Base-by-base conservation (phyloP, 371 early-diverging fungal species). In the Mucor velutinosus region DNA sequence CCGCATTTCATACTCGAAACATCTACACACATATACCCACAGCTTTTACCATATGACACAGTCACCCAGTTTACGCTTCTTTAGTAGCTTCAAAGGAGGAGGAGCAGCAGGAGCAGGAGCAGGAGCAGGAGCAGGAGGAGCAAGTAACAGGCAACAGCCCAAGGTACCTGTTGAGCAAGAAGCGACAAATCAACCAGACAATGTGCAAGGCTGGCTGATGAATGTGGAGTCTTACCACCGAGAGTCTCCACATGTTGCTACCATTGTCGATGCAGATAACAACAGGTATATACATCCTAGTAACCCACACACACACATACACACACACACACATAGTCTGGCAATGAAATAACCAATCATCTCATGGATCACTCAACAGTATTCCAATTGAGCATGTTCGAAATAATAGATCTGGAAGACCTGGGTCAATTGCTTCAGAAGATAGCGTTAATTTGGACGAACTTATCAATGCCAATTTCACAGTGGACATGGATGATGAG, bases 371-470 rank as follows among this genome's bases (percentile, higher is more conserved):
- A 0, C 0, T 3, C 8, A 7, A 29, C 51, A 75, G 75, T 15
- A 75, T 71, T 43, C 68, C 71, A 29, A 60, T 59, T 59, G 68
- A 70, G 29, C 63, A 43, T 15, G 19, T 41, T 32, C 49, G 58
- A 23, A 39, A 25, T 14, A 37, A 23, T n/a, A 49, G 21, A 32
- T 45, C 63, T n/a, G 67, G 74, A 32, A 65, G 76, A 45, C 71
- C 74, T 21, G 69, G 60, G 21, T 74, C 74, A 8, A 64, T 69
- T 23, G 62, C 71, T 25, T 76, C 76, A 32, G 74, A 73, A 49
- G 76, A 76, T 39, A 76, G 76, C 63, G 64, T 76, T 10, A 74
- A 74, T 60, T 57, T 76, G 21, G 71, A 76, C 21, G 76, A 76
- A 7, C 69, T 76, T 32, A 76, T 76, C 51, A 71, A 71, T 56